These are phyloP conservation scores for Volvox africanus DNA, from an alignment of 139 green algal genomes.

Conservation along the genomic window DNA sequence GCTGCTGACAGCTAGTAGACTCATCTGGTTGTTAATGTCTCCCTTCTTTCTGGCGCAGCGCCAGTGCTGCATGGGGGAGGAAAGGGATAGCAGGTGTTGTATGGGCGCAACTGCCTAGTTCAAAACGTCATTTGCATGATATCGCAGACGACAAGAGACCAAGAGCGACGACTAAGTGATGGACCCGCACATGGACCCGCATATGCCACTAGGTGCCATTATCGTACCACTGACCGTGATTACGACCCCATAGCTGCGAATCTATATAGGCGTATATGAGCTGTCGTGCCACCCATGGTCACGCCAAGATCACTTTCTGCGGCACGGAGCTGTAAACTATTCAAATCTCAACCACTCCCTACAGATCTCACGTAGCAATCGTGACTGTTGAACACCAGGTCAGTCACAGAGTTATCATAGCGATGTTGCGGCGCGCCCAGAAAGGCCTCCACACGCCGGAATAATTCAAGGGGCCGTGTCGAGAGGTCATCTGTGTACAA, in stretches of 20 bases:
- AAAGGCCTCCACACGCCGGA: neutral
- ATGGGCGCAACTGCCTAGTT: too few species aligned
- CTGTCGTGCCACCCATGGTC: too few species aligned
- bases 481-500: constrained; percentile 32
- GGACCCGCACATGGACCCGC: too few species aligned
- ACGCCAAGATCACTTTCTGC: too few species aligned
- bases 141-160: too few species aligned
- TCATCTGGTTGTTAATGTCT: neutral
- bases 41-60: neutral
- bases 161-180: too few species aligned
- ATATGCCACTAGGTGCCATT: too few species aligned
- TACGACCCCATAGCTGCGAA: too few species aligned
- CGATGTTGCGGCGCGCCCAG: neutral
- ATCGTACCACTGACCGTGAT: too few species aligned
- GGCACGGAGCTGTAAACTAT: too few species aligned
- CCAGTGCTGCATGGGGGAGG: neutral
- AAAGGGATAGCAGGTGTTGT: neutral
- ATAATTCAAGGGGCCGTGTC: neutral
- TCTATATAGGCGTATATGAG: too few species aligned
- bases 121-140: too few species aligned
- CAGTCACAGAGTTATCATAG: neutral
- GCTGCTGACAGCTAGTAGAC: neutral
- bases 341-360: neutral
- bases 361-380: constrained; percentile 25
- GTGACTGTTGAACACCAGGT: constrained; percentile 27